These are phyloP conservation scores for Agaricus subrufescens DNA, from an alignment of 768 basidiomycete genomes.

Conservation along the genomic window DNA sequence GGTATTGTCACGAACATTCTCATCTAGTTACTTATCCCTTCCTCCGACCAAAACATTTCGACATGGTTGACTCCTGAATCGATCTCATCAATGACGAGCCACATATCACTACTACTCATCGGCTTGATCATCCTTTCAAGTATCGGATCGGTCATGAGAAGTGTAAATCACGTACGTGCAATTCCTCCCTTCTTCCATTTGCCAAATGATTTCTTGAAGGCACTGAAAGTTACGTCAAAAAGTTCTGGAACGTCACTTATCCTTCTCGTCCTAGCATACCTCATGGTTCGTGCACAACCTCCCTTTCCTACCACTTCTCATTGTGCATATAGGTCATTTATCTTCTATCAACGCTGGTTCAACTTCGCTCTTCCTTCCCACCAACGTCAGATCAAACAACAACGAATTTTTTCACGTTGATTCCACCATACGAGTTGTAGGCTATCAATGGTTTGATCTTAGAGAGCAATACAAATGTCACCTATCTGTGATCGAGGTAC, in stretches of 20 bases:
- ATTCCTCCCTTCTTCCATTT: conserved; percentile 3
- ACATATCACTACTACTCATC: too few relatives aligned
- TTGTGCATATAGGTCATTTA: conserved; percentile 62
- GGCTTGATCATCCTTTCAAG: too few relatives aligned
- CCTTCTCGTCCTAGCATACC: conserved; percentile 71
- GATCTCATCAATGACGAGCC: conserved; percentile 25
- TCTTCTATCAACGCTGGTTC: conserved; percentile 9
- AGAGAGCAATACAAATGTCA: too few relatives aligned
- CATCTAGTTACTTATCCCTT: conserved; percentile 25
- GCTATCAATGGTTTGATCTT: too few relatives aligned
- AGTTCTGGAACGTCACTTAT: conserved; percentile 73
- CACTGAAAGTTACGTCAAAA: conserved; percentile 59
- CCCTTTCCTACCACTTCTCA: conserved; percentile 1
- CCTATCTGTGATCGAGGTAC: too few relatives aligned
- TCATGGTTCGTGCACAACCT: conserved; percentile 55
- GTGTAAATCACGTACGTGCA: conserved; percentile 58
- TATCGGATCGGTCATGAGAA: conserved; percentile 60
- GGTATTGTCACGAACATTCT: conserved; percentile 35
- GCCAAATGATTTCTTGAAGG: conserved; percentile 26
- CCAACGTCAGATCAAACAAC: too few relatives aligned
- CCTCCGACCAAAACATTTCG: conserved; percentile 16
- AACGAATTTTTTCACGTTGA: too few relatives aligned
- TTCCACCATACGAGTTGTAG: too few relatives aligned
- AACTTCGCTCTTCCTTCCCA: too few relatives aligned
- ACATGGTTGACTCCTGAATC: conserved; percentile 23